These are phyloP conservation scores for Fusarium begoniae DNA, from an alignment of 2,329 filamentous ascomycete species.

Conservation along the genomic window DNA sequence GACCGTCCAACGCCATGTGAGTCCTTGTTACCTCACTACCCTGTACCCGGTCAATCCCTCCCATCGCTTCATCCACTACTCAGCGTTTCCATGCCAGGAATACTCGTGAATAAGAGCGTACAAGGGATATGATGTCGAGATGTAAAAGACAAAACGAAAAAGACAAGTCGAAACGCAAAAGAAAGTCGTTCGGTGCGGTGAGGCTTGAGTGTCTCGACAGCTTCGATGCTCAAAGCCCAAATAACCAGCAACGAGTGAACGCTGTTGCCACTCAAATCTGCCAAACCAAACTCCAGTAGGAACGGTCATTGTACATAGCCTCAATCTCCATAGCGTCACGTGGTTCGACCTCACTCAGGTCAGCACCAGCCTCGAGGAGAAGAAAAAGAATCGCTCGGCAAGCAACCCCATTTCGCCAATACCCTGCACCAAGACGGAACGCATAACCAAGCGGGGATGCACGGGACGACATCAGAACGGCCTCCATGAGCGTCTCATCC, in stretches of 20 bases:
- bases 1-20: not conserved
- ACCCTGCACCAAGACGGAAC: not conserved
- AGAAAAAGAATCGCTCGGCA: not conserved
- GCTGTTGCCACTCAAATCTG: too few species aligned
- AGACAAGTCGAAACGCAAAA: not conserved
- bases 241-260: not conserved
- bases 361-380: not conserved
- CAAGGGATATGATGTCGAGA: accelerated
- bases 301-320: not conserved
- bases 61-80: not conserved
- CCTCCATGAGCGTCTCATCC: not conserved
- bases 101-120: not conserved
- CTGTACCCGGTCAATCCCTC: not conserved
- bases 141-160: not conserved
- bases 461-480: accelerated
- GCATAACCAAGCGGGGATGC: not conserved
- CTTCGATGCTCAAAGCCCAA: not conserved
- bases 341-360: not conserved
- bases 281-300: not conserved
- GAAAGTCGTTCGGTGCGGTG: accelerated
- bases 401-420: too few species aligned
- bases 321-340: not conserved
- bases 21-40: not conserved
- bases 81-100: not conserved
- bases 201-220: not conserved